Evolutionary conservation across 345 rosid genomes (phyloP).

Genomic region (Melaleuca quinquenervia): DNA sequence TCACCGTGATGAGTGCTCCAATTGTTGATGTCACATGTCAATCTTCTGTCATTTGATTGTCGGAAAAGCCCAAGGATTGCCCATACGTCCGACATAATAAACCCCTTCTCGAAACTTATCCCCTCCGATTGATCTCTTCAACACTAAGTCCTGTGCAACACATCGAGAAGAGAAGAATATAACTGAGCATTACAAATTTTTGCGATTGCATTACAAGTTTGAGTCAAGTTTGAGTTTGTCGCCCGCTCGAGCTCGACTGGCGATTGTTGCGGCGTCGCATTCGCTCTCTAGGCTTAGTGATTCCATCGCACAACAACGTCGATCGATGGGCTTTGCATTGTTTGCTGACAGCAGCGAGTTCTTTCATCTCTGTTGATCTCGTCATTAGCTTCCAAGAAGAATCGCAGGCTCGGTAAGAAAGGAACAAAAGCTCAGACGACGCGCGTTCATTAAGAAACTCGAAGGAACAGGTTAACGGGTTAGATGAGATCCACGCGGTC

Average conservation of each 20-base stretch:
- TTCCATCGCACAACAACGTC: background rate
- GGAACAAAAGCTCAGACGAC: background rate
- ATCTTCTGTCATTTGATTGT: too few species aligned
- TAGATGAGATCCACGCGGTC: background rate
- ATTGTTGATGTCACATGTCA: too few species aligned
- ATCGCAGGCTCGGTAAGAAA: background rate
- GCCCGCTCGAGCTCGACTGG: background rate
- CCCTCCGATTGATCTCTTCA: slow-evolving; percentile 1
- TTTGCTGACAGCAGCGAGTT: background rate
- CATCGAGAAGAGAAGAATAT: background rate
- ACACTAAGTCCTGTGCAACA: background rate
- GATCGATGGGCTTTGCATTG: background rate
- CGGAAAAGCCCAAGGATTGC: too few species aligned
- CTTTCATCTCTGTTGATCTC: background rate
- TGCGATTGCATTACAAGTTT: too few species aligned
- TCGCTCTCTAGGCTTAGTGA: background rate
- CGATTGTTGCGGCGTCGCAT: background rate
- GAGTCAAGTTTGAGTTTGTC: background rate
- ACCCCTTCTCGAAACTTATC: too few species aligned
- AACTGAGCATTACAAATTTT: background rate
- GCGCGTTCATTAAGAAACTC: background rate
- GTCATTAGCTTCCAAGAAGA: background rate
- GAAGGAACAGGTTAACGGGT: background rate
- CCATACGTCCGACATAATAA: too few species aligned
- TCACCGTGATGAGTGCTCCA: too few species aligned